Base-by-base conservation (phyloP, 495 filamentous ascomycete species). In the Aspergillus avenaceus region DNA sequence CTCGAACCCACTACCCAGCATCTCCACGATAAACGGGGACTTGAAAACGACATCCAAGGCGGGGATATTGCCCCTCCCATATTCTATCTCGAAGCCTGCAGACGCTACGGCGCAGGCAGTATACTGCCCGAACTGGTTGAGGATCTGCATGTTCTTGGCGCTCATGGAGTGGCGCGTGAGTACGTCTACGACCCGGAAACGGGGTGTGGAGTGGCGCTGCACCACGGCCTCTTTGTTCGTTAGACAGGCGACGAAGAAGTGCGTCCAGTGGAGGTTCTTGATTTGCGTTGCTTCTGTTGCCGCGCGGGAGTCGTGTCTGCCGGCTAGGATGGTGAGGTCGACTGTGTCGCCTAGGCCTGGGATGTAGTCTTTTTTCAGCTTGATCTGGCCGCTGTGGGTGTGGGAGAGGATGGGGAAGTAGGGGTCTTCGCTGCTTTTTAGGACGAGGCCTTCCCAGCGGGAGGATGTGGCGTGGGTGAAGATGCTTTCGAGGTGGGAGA, bases 301-400 rank as follows among this genome's bases (percentile, higher is more conserved):
- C 55, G 83, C 82, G 40, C 70, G 73, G 9, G 81, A 66, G 52
- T 85, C 79, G 52, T 84, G 88, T 2, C 77, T 76, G 6, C 78
- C 90, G 4, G 87, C 90, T 26, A 95, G 67, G 6, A 92, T 75
- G 1, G 85, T 82, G 54, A 96, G 86, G 62, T 95, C 90, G 1
- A 86, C 82, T 32, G 87, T 84, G 55, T 95, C 89, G 1, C 90
- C 90, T 55, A 90, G 76, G 5, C 82, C 80, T 16, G 72, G 73
- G n/a, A 96, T 85, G 51, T 95, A 96, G 55, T 95, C 90, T 54
- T 91, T 95, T 63, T 96, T 96, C 23, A 96, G 61, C 66, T 95
- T 96, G 58, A 95, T 87, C 66, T 83, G 85, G 22, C 76, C 75
- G 43, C 73, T 75, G 27, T 54, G 69, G 27, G 65, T 75, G 25